Conservation (phyloP, 2,329 filamentous ascomycete genomes). For the Emmonsia crescens region DNA sequence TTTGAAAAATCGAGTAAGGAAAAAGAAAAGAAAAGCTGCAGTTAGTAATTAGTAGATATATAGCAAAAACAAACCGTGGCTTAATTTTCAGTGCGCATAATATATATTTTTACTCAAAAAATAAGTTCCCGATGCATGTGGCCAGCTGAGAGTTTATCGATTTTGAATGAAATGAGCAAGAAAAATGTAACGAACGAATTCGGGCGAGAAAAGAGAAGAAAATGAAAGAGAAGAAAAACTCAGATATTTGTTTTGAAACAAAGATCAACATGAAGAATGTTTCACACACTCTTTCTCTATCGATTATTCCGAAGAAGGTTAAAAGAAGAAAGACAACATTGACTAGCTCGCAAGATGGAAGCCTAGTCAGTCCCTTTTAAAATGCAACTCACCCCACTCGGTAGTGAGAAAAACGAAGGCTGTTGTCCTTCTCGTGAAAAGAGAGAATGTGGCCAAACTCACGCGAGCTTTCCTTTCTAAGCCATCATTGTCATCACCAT, state of each 20-base stretch:
- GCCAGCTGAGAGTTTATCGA: neutral
- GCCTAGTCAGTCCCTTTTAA: neutral
- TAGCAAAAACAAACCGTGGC: neutral
- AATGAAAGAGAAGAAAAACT: neutral
- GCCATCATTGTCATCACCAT: neutral
- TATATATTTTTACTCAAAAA: neutral
- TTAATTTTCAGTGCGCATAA: neutral
- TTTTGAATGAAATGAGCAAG: neutral
- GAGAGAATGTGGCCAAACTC: neutral
- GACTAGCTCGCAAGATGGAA: neutral
- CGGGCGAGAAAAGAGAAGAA: neutral
- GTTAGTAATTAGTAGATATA: neutral
- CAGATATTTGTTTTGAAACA: neutral
- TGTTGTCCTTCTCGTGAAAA: neutral
- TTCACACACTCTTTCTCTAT: neutral
- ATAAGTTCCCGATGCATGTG: neutral
- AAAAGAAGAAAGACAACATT: neutral
- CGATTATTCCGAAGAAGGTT: no score
- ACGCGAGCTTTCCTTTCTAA: neutral
- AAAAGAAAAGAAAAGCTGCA: neutral
- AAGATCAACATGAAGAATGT: neutral
- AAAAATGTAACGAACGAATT: neutral
- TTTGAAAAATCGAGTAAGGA: neutral
- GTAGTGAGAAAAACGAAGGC: neutral
- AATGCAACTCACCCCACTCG: neutral